Evolutionary conservation across 805 yeast species (phyloP).

Genomic region (Torulaspora indica): DNA sequence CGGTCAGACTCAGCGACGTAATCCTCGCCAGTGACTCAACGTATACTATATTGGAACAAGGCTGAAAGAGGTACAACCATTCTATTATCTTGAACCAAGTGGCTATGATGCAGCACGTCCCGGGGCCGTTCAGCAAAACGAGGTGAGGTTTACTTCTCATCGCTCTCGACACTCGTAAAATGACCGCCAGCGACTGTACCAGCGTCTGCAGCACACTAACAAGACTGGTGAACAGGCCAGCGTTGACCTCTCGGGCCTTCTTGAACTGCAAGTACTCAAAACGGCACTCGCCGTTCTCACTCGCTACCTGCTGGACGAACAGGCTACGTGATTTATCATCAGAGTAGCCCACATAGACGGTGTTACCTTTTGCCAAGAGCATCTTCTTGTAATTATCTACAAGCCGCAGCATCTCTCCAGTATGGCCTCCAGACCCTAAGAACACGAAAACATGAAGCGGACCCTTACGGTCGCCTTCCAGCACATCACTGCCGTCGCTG

Average conservation of each 20-base stretch:
- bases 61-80: slow-evolving; percentile 15
- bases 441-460: slow-evolving; percentile 47
- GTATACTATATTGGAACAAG: slow-evolving; percentile 71
- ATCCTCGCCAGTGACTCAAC: slow-evolving; percentile 88
- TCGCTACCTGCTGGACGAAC: slow-evolving; percentile 33
- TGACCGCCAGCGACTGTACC: slow-evolving; percentile 18
- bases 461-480: neutral
- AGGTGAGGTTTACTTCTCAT: slow-evolving; percentile 26
- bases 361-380: slow-evolving; percentile 46
- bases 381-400: slow-evolving; percentile 39
- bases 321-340: slow-evolving; percentile 37
- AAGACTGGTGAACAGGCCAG: slow-evolving; percentile 33
- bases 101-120: slow-evolving; percentile 35
- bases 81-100: slow-evolving; percentile 30
- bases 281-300: slow-evolving; percentile 7
- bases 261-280: slow-evolving; percentile 25
- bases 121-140: slow-evolving; percentile 39
- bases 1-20: slow-evolving; percentile 66
- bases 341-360: slow-evolving; percentile 35
- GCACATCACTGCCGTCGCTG: slow-evolving; percentile 1
- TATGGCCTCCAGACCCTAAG: slow-evolving; percentile 96
- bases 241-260: slow-evolving; percentile 40
- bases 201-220: slow-evolving; percentile 36
- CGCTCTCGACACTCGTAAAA: slow-evolving; percentile 17
- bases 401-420: slow-evolving; percentile 89